These are phyloP conservation scores for Thermothielavioides terrestris DNA, from an alignment of 495 filamentous ascomycete genomes.

Conservation along the genomic window DNA sequence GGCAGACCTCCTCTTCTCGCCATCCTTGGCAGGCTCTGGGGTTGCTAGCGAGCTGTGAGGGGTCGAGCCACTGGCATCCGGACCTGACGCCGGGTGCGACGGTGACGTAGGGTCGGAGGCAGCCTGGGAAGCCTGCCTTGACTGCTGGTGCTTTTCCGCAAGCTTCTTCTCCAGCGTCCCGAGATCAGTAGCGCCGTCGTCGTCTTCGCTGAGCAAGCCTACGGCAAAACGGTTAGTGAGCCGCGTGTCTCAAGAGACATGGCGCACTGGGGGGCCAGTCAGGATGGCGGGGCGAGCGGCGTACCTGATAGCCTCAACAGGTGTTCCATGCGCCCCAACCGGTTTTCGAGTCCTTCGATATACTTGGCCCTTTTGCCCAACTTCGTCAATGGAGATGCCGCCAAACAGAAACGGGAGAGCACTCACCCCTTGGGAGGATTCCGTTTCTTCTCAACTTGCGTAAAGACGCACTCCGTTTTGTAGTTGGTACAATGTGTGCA, in stretches of 20 bases:
- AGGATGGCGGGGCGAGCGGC: background rate
- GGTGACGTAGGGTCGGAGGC: slow-evolving; percentile 40
- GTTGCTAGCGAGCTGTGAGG: slow-evolving; percentile 54
- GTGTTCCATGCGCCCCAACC: slow-evolving; percentile 87
- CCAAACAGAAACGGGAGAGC: background rate
- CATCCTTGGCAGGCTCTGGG: slow-evolving; percentile 47
- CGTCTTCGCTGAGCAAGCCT: slow-evolving; percentile 73
- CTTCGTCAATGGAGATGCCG: slow-evolving; percentile 19
- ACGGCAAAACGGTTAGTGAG: slow-evolving; percentile 10
- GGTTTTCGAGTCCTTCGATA: slow-evolving; percentile 94
- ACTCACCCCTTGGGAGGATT: slow-evolving; percentile 90
- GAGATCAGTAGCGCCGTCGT: slow-evolving; percentile 80
- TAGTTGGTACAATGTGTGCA: slow-evolving; percentile 97
- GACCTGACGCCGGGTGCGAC: slow-evolving; percentile 34
- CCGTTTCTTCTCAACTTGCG: slow-evolving; percentile 96
- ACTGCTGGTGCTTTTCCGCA: slow-evolving; percentile 50
- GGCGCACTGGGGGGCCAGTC: background rate
- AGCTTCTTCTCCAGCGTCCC: slow-evolving; percentile 78
- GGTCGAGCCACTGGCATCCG: slow-evolving; percentile 45
- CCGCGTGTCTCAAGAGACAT: background rate
- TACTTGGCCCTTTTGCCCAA: slow-evolving; percentile 88
- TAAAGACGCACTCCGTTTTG: slow-evolving; percentile 96
- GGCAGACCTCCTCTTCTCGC: slow-evolving; percentile 30
- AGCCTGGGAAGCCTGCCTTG: slow-evolving; percentile 37
- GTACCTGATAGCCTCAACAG: slow-evolving; percentile 73